These are phyloP conservation scores for Alternaria brassicicola DNA, from an alignment of 2,329 filamentous ascomycete species.

Conservation along the genomic window DNA sequence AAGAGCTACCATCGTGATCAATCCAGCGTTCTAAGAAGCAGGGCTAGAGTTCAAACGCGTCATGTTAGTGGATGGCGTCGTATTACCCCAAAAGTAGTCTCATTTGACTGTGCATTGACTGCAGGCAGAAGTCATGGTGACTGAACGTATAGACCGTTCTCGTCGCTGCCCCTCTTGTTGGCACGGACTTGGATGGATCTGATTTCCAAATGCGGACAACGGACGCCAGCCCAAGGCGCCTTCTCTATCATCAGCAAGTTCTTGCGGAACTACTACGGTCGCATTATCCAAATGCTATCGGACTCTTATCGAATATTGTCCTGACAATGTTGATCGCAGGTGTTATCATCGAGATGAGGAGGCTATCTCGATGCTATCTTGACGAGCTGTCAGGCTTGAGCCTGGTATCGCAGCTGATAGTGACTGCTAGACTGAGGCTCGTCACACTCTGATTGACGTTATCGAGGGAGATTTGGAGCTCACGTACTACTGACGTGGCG, in stretches of 20 bases:
- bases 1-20: constrained; percentile 35
- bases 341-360: constrained; percentile 2
- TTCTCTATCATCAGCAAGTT: constrained; percentile 24
- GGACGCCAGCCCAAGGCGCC: constrained; percentile 26
- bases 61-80: constrained; percentile 15
- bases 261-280: constrained; percentile 17
- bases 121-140: constrained; percentile 30
- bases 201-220: constrained; percentile 39
- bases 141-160: constrained; percentile 28
- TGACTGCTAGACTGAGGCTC: not conserved
- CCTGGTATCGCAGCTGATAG: not conserved
- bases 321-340: constrained; percentile 9
- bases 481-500: not conserved
- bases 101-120: constrained; percentile 19
- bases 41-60: constrained; percentile 9
- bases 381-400: not conserved
- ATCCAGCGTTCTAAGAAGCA: constrained; percentile 8
- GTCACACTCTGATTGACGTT: not conserved
- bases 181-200: constrained; percentile 38
- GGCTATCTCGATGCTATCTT: constrained; percentile 10
- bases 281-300: constrained; percentile 21
- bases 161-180: constrained; percentile 33
- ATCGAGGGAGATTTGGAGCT: not conserved
- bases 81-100: constrained; percentile 12
- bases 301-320: constrained; percentile 16